These are phyloP conservation scores for Oxalis stricta DNA, from an alignment of 441 rosid genomes.

Conservation along the genomic window DNA sequence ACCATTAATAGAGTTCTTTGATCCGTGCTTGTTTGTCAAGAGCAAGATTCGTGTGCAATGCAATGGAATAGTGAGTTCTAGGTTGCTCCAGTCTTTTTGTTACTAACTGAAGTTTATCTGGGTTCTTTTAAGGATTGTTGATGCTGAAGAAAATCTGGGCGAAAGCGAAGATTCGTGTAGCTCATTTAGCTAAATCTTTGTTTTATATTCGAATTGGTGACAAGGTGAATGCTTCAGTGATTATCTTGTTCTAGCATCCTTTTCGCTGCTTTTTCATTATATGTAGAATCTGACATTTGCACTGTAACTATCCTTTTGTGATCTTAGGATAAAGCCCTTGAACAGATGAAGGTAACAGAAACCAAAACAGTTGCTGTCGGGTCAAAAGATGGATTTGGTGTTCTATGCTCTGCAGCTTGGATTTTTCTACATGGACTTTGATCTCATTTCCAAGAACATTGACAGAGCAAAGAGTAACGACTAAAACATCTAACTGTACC, in stretches of 20 bases:
- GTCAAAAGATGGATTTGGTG: slow-evolving; percentile 93
- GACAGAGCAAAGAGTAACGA: slow-evolving; percentile 68
- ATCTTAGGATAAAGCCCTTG: slow-evolving; percentile 78
- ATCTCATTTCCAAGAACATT: slow-evolving; percentile 82
- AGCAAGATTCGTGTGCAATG: neutral
- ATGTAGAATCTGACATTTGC: slow-evolving; percentile 2
- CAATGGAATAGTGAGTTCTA: neutral
- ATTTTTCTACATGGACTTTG: slow-evolving; percentile 90
- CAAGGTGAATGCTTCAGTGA: slow-evolving; percentile 36
- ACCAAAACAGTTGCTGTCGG: slow-evolving; percentile 98
- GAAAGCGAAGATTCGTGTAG: slow-evolving; percentile 99
- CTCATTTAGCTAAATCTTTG: slow-evolving; percentile 92
- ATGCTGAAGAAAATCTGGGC: slow-evolving; percentile 95
- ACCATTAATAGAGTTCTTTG: neutral
- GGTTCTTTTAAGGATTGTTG: slow-evolving; percentile 52
- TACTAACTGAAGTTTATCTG: neutral
- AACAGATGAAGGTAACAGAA: slow-evolving; percentile 86
- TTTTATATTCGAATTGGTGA: slow-evolving; percentile 77
- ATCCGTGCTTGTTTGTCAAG: neutral
- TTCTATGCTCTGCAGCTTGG: slow-evolving; percentile 81
- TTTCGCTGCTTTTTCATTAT: slow-evolving; percentile 3
- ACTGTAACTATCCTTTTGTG: slow-evolving; percentile 6
- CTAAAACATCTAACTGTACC: slow-evolving; percentile 2
- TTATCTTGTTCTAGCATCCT: neutral
- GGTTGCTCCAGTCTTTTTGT: neutral